A percentile compares a stretch with the other conserved stretches of the same genome.
Conservation (phyloP, 176 grass and related monocot genomes). For the Oryza coarctata region DNA sequence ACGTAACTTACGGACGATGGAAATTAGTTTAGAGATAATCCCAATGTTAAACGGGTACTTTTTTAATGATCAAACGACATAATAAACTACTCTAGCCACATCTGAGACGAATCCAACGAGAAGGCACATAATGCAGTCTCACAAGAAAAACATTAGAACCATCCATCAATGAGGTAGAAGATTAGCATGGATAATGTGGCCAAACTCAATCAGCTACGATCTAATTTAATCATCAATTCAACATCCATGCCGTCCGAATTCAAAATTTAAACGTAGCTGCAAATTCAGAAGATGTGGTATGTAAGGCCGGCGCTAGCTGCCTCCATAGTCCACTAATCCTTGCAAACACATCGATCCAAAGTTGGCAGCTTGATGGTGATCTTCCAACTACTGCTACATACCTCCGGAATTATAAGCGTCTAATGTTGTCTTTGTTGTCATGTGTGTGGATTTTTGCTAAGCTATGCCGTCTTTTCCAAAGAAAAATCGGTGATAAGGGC, state of each 20-base stretch:
- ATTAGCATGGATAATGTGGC: background rate
- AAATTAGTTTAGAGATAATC: background rate
- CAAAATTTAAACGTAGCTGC: background rate
- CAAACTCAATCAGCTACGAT: background rate
- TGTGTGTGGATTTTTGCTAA: background rate
- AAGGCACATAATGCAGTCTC: background rate
- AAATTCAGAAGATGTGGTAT: background rate
- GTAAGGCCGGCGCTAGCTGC: background rate
- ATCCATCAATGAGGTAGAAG: slow-evolving; percentile 21
- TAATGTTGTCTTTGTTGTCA: background rate
- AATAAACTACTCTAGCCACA: background rate
- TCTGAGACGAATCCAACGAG: background rate
- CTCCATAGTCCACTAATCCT: background rate
- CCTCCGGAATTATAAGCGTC: background rate
- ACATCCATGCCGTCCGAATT: background rate
- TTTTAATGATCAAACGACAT: background rate
- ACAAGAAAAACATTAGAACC: background rate
- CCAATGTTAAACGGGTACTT: background rate
- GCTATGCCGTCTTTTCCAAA: background rate
- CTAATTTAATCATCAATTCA: background rate
- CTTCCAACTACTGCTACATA: background rate
- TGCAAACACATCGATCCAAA: slow-evolving; percentile 24
- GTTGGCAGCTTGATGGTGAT: slow-evolving; percentile 10
- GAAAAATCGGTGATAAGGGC: background rate
- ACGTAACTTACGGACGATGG: background rate